phyloP scores from a whole-genome alignment of 139 green algal genomes.

The Picochlorum sp. region DNA sequence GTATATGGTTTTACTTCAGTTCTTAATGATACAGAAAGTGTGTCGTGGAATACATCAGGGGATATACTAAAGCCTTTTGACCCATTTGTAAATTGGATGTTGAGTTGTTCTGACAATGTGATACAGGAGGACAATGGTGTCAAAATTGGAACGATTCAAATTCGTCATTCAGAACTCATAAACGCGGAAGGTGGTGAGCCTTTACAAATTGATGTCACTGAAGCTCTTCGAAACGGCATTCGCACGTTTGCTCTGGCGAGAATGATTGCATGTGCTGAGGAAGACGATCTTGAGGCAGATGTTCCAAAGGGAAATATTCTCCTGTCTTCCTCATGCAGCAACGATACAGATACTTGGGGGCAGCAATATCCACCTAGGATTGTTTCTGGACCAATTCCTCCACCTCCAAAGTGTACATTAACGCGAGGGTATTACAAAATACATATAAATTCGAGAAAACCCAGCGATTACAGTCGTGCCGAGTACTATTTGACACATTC shows the following conservation, averaged over 20 bases:
- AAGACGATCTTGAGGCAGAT: not conserved
- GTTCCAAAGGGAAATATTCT: slow-evolving; percentile 1
- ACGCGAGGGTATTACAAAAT: slow-evolving; percentile 1
- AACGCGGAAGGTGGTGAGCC: not conserved
- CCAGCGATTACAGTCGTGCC: not conserved
- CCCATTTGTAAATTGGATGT: not conserved
- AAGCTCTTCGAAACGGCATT: not conserved
- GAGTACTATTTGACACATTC: slow-evolving; percentile 3
- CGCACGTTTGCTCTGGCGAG: not conserved
- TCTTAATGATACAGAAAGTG: not conserved
- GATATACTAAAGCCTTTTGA: slow-evolving; percentile 3
- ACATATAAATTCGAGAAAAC: not conserved
- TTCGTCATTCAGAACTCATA: not conserved
- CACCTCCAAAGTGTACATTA: not conserved
- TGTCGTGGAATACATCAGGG: slow-evolving; percentile 1
- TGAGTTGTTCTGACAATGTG: not conserved
- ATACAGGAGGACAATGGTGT: not conserved
- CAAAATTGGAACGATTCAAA: not conserved
- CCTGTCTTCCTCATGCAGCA: not conserved
- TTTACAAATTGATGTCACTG: not conserved
- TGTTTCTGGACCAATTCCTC: not conserved
- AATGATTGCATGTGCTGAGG: not conserved
- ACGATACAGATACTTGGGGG: not conserved
- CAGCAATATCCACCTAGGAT: not conserved
- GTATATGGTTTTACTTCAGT: not conserved